Evolutionary conservation across 768 basidiomycete species (phyloP), one percentile per base, ranked within the genome.

Genomic region (Hygrocybe punicea): DNA sequence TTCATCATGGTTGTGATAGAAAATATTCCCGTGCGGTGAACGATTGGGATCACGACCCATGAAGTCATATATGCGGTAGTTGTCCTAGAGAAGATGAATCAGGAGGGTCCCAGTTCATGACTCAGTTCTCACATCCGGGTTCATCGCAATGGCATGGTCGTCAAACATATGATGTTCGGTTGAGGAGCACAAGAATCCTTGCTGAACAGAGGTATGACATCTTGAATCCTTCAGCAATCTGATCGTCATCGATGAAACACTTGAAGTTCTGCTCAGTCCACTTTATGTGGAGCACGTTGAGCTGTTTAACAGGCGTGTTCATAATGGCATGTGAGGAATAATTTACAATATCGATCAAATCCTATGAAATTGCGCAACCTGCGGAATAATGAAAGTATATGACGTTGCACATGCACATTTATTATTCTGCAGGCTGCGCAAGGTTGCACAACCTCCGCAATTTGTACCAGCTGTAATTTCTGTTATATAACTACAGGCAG

Each of bases 191-290:
- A 64, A 40, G 48, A 62, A 62, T 51, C 61, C 63, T 58, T 60
- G 61, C 49, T 62, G 59, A 54, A 64, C 42, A 39, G 61, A 62
- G 39, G 62, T 62, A n/a, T n/a, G n/a, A n/a, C 49, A 64, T 50
- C 45, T 64, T 56, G 34, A 57, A 56, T 36, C 58, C 58, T 23
- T 50, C 29, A 37, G 6, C 47, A 50, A 62, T 48, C 35, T 62
- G 39, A 39, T 60, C 58, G 36, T 64, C 63, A 47, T 60, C 53
- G 39, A 63, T 63, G 55, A 63, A 63, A 47, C 62, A 51, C 45
- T 58, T 55, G 40, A 51, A 58, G 52, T 58, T 45, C 29, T 47
- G 39, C 35, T 58, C 39, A 48, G 61, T 61, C 62, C 60, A 63
- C 62, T 63, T 33, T 25, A 46, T 36, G 29, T 44, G 46, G 44